These are phyloP conservation scores for Silene noctiflora DNA, from an alignment of 179 eudicot species.

Conservation along the genomic window DNA sequence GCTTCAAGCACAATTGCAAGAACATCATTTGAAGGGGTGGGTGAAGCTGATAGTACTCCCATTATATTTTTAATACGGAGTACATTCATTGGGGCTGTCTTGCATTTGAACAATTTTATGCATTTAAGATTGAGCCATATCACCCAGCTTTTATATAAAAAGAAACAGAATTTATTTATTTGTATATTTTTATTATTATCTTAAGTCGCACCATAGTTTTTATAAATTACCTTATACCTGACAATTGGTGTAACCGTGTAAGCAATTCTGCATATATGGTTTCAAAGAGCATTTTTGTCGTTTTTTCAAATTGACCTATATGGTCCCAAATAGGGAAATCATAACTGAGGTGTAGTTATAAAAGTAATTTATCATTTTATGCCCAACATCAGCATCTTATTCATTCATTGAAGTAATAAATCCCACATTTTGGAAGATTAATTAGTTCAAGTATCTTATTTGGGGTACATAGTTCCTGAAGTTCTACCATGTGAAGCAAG, in stretches of 20 bases:
- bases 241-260: neutral
- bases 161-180: no score
- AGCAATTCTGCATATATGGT: neutral
- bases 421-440: neutral
- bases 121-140: neutral
- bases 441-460: neutral
- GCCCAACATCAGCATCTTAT: neutral
- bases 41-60: conserved; percentile 17
- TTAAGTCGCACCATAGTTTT: neutral
- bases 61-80: neutral
- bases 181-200: neutral
- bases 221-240: neutral
- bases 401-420: neutral
- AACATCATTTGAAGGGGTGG: conserved; percentile 93
- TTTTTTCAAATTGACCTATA: neutral
- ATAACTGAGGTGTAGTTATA: neutral
- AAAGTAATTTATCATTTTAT: neutral
- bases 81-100: neutral
- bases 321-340: neutral
- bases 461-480: neutral
- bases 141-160: neutral
- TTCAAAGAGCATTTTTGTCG: neutral
- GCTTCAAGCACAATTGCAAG: conserved; percentile 93
- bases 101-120: neutral
- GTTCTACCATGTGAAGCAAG: neutral